phyloP scores from a whole-genome alignment of 208 protist genomes.

The Trypanosoma cruzi region DNA sequence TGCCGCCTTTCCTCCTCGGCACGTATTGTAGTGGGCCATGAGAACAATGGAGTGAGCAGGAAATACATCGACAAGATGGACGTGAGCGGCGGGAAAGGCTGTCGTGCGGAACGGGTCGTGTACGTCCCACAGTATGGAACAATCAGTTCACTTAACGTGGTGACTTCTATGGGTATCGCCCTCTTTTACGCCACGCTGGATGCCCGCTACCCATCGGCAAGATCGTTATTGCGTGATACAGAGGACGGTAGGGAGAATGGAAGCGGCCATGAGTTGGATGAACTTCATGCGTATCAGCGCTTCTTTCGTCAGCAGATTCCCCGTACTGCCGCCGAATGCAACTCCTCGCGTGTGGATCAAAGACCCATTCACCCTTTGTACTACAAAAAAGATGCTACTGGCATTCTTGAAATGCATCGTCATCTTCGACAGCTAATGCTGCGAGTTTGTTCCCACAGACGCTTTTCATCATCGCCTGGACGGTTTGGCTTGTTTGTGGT shows the following conservation, averaged over 20 bases:
- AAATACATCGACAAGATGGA: slow-evolving; percentile 35
- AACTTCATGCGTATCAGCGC: slow-evolving; percentile 23
- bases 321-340: slow-evolving; percentile 7
- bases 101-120: slow-evolving; percentile 39
- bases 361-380: slow-evolving; percentile 81
- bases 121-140: slow-evolving; percentile 92
- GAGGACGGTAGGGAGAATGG: not conserved
- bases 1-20: slow-evolving; percentile 38
- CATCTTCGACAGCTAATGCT: slow-evolving; percentile 20
- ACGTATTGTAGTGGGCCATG: slow-evolving; percentile 80
- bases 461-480: not conserved
- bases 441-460: not conserved
- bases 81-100: not conserved
- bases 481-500: slow-evolving; percentile 81
- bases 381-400: slow-evolving; percentile 33
- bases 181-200: slow-evolving; percentile 85
- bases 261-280: slow-evolving; percentile 3
- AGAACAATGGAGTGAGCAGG: slow-evolving; percentile 79
- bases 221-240: slow-evolving; percentile 23
- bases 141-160: slow-evolving; percentile 91
- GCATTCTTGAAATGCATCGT: slow-evolving; percentile 26
- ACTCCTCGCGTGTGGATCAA: slow-evolving; percentile 55
- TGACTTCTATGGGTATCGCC: slow-evolving; percentile 83
- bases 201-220: slow-evolving; percentile 40
- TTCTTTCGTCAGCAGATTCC: slow-evolving; percentile 27